These are phyloP conservation scores for Penicillium sp. DNA, from an alignment of 2,329 filamentous ascomycete genomes.

Conservation along the genomic window DNA sequence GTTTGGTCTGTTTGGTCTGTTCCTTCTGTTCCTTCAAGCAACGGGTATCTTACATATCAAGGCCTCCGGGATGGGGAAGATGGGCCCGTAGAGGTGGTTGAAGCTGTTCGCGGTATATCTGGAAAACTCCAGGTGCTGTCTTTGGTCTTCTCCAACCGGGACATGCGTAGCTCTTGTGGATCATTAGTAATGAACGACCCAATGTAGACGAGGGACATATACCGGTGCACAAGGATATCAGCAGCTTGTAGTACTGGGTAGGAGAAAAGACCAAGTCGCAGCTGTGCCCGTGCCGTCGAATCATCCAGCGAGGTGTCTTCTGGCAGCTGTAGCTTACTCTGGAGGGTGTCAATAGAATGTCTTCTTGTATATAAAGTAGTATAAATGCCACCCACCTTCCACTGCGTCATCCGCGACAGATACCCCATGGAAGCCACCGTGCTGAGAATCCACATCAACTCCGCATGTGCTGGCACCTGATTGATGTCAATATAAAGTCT, in stretches of 20 bases:
- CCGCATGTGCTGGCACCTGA: conserved; percentile 67
- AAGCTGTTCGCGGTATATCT: conserved; percentile 79
- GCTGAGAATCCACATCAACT: conserved; percentile 95
- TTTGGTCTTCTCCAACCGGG: conserved; percentile 91
- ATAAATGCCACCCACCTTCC: conserved; percentile 59
- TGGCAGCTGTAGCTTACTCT: conserved; percentile 65
- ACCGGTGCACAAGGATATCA: conserved; percentile 80
- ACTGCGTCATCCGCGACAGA: conserved; percentile 96
- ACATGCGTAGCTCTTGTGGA: conserved; percentile 73
- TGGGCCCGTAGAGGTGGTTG: conserved; percentile 60
- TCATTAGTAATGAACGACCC: conserved; percentile 11
- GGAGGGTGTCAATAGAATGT: conserved; percentile 7
- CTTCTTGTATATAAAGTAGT: background rate
- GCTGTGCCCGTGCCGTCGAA: conserved; percentile 48
- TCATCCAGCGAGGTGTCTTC: conserved; percentile 53
- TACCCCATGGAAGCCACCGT: conserved; percentile 88
- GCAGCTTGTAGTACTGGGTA: conserved; percentile 94
- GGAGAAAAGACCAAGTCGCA: conserved; percentile 85
- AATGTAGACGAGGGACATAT: conserved; percentile 15
- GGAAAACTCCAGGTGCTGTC: conserved; percentile 87
- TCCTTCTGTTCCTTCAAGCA: background rate
- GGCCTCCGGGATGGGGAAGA: conserved; percentile 61
- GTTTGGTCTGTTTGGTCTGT: background rate
- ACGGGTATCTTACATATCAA: conserved; percentile 54
- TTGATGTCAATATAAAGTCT: background rate